phyloP scores from a whole-genome alignment of 1,284 basidiomycete genomes.

The Ustilago tritici region DNA sequence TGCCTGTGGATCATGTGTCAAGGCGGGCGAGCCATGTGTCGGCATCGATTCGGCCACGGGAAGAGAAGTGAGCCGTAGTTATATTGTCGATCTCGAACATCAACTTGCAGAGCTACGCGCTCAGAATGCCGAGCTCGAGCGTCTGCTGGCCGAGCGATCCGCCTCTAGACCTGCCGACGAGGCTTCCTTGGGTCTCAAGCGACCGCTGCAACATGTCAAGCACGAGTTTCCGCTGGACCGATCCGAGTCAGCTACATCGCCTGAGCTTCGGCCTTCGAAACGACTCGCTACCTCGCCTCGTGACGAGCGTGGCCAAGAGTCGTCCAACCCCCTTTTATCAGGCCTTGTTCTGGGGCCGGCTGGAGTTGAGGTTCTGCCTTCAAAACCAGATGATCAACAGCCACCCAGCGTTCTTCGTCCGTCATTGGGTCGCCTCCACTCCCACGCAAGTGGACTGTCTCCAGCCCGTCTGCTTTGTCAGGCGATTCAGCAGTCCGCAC shows the following conservation, averaged over 20 bases:
- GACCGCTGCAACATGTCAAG: conserved; percentile 40
- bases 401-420: conserved; percentile 8
- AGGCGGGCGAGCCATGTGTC: conserved; percentile 47
- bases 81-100: conserved; percentile 50
- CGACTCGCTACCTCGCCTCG: conserved; percentile 24
- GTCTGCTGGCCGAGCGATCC: conserved; percentile 16
- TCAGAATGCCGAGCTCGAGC: conserved; percentile 47
- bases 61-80: conserved; percentile 51
- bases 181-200: conserved; percentile 19
- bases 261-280: conserved; percentile 23
- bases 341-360: conserved; percentile 36
- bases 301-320: conserved; percentile 1
- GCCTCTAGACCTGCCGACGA: conserved; percentile 9
- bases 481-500: conserved; percentile 51
- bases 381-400: conserved; percentile 3
- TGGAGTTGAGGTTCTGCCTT: conserved; percentile 29
- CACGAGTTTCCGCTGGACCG: conserved; percentile 28
- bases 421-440: conserved; percentile 35
- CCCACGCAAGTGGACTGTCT: conserved; percentile 46
- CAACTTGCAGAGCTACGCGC: conserved; percentile 38
- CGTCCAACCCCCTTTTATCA: conserved; percentile 14
- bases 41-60: conserved; percentile 53
- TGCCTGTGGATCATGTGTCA: conserved; percentile 53
- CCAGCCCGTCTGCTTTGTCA: conserved; percentile 52
- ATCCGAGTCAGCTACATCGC: conserved; percentile 25